These are phyloP conservation scores for Colletotrichum theobromicola DNA, from an alignment of 2,329 filamentous ascomycete genomes.

Conservation along the genomic window DNA sequence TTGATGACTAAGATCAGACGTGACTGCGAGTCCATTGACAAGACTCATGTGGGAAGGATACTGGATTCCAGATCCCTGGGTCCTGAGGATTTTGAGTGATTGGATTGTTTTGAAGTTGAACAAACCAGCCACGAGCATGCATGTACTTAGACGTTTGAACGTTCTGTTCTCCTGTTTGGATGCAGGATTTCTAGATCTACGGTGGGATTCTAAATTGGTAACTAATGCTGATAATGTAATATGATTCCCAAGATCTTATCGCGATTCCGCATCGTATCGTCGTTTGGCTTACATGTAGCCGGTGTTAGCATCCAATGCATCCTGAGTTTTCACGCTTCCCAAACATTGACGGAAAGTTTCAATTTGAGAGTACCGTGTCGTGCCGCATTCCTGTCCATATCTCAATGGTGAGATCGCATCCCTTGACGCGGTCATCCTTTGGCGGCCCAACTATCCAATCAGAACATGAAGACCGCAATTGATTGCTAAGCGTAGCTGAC, in stretches of 20 bases:
- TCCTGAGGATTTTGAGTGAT: too few relatives aligned
- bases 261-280: too few relatives aligned
- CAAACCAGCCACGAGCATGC: too few relatives aligned
- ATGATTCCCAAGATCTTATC: too few relatives aligned
- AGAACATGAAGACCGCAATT: not conserved
- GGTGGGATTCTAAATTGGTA: too few relatives aligned
- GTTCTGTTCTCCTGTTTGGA: too few relatives aligned
- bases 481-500: not conserved
- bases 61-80: not conserved
- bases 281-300: too few relatives aligned
- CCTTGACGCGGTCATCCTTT: not conserved
- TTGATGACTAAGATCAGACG: constrained; percentile 40
- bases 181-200: too few relatives aligned
- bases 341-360: not conserved
- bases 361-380: not conserved
- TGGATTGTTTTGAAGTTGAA: too few relatives aligned
- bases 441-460: not conserved
- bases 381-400: not conserved
- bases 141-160: too few relatives aligned
- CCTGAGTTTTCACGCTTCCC: not conserved
- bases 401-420: not conserved
- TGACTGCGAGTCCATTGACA: constrained; percentile 41
- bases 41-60: constrained; percentile 36
- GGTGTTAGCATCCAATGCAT: not conserved
- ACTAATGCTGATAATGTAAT: too few relatives aligned